A percentile compares a stretch with the other conserved stretches of the same genome.
Conservation (phyloP, 257 asterid genomes). For the Solanum lycopersicoides region DNA sequence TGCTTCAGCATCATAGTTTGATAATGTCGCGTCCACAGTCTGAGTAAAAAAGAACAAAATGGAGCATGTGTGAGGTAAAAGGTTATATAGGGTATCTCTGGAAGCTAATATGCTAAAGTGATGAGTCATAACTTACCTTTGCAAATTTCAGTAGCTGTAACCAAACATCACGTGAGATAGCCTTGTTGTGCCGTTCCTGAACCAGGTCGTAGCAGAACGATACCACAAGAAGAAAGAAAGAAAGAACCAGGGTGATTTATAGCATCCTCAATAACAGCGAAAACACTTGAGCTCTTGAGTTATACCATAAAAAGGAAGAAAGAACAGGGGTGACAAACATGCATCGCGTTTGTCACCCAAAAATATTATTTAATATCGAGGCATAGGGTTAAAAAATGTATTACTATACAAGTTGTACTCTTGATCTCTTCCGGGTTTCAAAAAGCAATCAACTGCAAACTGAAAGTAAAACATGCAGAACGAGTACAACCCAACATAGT, state of each 20-base stretch:
- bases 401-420: not conserved
- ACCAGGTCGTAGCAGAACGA: not conserved
- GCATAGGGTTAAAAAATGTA: not conserved
- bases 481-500: not conserved
- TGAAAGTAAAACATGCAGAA: not conserved
- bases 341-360: not conserved
- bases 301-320: no score
- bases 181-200: conserved; percentile 90
- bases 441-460: not conserved
- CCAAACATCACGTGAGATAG: conserved; percentile 95
- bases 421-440: not conserved
- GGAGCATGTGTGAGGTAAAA: not conserved
- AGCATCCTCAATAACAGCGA: not conserved
- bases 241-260: not conserved
- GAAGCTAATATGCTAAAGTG: not conserved
- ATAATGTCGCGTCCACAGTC: conserved; percentile 67
- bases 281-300: not conserved
- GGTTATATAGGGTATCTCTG: not conserved
- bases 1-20: conserved; percentile 92
- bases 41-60: conserved; percentile 16
- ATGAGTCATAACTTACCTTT: conserved; percentile 38
- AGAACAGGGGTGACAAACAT: not conserved
- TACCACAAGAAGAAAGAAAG: not conserved
- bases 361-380: not conserved
- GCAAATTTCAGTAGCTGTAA: conserved; percentile 92